Evolutionary conservation across 2,329 filamentous ascomycete genomes (phyloP).

Genomic region (Rugonectria rugulosa): DNA sequence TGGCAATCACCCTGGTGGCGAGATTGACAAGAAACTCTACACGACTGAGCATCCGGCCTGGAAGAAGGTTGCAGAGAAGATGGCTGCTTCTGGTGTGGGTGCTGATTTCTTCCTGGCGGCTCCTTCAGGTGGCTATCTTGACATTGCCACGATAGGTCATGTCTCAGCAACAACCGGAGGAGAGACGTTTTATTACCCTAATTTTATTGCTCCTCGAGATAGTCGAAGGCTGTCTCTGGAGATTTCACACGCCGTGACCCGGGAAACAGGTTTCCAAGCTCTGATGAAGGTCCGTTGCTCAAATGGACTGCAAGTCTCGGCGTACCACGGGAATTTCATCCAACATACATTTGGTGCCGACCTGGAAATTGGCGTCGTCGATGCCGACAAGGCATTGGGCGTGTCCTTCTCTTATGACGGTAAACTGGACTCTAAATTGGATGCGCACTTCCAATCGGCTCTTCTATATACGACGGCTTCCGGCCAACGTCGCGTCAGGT

Average conservation of each 20-base stretch:
- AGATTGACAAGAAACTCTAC: constrained; percentile 91
- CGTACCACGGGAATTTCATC: constrained; percentile 96
- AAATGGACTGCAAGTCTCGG: constrained; percentile 89
- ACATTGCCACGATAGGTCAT: constrained; percentile 91
- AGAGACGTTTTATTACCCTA: constrained; percentile 96
- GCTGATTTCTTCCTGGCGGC: constrained; percentile 95
- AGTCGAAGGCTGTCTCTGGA: constrained; percentile 84
- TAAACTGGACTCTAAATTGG: constrained; percentile 94
- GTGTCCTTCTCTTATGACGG: constrained; percentile 96
- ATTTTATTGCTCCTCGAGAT: constrained; percentile 90
- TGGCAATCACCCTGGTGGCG: constrained; percentile 82
- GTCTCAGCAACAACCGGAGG: constrained; percentile 89
- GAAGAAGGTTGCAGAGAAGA: constrained; percentile 85
- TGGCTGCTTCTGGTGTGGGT: constrained; percentile 87
- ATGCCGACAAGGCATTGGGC: constrained; percentile 91
- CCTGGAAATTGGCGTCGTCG: constrained; percentile 89
- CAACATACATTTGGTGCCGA: constrained; percentile 96
- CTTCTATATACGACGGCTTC: constrained; percentile 91
- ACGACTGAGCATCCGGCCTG: constrained; percentile 89
- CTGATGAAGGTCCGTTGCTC: constrained; percentile 99
- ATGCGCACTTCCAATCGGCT: constrained; percentile 97
- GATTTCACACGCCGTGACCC: constrained; percentile 82
- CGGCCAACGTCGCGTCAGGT: constrained; percentile 89
- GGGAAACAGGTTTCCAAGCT: constrained; percentile 94
- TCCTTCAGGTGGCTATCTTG: constrained; percentile 88